phyloP scores from a whole-genome alignment of 139 green algal genomes.

The Chlorella sp. region DNA sequence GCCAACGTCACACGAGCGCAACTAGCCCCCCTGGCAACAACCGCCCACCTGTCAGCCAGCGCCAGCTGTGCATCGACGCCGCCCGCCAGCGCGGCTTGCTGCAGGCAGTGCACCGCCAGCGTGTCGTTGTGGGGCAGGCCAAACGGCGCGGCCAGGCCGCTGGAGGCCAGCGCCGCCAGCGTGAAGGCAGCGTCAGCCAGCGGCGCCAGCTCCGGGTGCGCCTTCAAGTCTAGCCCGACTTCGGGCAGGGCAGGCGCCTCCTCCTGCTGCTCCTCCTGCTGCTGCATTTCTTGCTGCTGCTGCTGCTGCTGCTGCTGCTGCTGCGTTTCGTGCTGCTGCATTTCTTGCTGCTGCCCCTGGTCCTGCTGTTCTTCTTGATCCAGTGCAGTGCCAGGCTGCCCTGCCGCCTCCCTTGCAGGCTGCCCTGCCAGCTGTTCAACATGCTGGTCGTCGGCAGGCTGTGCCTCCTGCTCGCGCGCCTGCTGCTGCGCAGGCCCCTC shows the following conservation, averaged over 20 bases:
- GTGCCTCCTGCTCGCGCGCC: no score
- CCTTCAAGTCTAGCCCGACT: not conserved
- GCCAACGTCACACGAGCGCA: no score
- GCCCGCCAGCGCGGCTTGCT: conserved; percentile 1
- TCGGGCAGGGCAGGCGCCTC: not conserved
- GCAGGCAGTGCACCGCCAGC: conserved; percentile 3
- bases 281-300: not conserved
- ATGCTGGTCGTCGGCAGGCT: no score
- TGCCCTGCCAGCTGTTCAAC: no score
- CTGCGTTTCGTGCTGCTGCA: not conserved
- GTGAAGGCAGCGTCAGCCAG: conserved; percentile 13
- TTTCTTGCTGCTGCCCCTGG: no score
- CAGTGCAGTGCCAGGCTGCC: no score
- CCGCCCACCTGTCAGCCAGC: not conserved
- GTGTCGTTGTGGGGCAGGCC: conserved; percentile 17
- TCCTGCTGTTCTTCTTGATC: no score
- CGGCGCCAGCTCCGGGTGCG: conserved; percentile 26
- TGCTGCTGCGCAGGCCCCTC: no score
- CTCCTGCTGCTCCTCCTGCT: not conserved
- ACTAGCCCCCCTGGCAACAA: no score
- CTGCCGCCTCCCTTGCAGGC: no score
- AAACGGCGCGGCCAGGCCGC: not conserved
- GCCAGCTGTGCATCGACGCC: conserved; percentile 21
- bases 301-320: not conserved
- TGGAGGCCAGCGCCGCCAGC: conserved; percentile 7